Evolutionary conservation across 192 early-diverging fungal species (phyloP).

Genomic region (Coemansia reversa): DNA sequence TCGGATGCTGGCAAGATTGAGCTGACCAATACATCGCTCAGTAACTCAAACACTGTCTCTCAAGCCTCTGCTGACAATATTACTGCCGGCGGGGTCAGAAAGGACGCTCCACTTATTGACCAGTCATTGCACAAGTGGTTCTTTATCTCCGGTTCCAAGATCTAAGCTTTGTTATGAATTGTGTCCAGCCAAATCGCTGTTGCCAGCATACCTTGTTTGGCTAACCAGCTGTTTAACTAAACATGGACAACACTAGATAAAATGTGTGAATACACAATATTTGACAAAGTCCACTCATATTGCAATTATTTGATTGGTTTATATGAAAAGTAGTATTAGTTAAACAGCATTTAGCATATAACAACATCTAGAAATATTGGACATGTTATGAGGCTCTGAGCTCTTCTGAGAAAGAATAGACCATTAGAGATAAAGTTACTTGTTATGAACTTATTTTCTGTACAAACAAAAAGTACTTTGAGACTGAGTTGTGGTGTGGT

Average conservation of each 20-base stretch:
- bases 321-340: no score
- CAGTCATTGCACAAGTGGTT: slow-evolving; percentile 95
- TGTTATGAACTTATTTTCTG: no score
- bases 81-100: slow-evolving; percentile 57
- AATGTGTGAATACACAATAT: neutral
- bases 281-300: neutral
- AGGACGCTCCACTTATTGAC: slow-evolving; percentile 29
- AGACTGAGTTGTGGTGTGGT: no score
- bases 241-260: neutral
- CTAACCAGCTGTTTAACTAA: neutral
- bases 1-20: slow-evolving; percentile 73
- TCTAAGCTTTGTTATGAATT: slow-evolving; percentile 31
- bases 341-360: no score
- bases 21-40: slow-evolving; percentile 66
- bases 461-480: no score
- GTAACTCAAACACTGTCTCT: slow-evolving; percentile 71
- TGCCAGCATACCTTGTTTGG: neutral
- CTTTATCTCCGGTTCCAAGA: slow-evolving; percentile 82
- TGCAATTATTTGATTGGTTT: no score
- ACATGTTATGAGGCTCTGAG: no score
- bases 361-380: no score
- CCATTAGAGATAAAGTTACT: no score
- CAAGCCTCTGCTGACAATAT: slow-evolving; percentile 59
- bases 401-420: no score
- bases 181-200: neutral